phyloP scores from a whole-genome alignment of 352 stramenopile species.

The Bremia lactucae region DNA sequence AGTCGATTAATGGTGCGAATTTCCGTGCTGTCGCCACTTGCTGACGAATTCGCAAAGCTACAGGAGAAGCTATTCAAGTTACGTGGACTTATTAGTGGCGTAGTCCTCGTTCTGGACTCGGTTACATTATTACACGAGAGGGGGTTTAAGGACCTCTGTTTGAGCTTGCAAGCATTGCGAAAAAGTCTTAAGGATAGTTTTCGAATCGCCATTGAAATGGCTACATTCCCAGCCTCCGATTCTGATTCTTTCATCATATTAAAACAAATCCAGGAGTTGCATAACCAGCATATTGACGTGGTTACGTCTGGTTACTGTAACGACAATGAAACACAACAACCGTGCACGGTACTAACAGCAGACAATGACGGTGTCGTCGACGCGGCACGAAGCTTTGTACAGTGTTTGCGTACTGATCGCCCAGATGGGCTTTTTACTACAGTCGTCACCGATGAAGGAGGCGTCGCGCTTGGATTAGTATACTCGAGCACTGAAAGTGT shows the following conservation, averaged over 20 bases:
- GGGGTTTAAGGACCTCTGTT: conserved; percentile 16
- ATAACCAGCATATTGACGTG: conserved; percentile 53
- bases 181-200: conserved; percentile 37
- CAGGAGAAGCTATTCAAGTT: conserved; percentile 32
- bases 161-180: conserved; percentile 24
- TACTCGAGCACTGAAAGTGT: conserved; percentile 92
- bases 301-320: conserved; percentile 23
- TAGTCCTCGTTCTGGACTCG: conserved; percentile 33
- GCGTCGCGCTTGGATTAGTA: conserved; percentile 87
- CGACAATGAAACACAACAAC: conserved; percentile 16
- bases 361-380: conserved; percentile 23
- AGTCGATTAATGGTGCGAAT: conserved; percentile 53
- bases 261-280: conserved; percentile 39
- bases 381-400: conserved; percentile 43
- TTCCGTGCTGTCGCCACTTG: conserved; percentile 24
- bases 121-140: conserved; percentile 13
- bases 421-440: conserved; percentile 89
- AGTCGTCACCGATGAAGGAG: conserved; percentile 87
- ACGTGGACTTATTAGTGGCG: conserved; percentile 21
- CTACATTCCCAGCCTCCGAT: not conserved
- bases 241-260: conserved; percentile 18
- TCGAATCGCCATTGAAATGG: conserved; percentile 47
- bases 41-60: conserved; percentile 11
- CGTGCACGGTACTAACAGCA: conserved; percentile 1
- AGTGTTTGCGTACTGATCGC: conserved; percentile 83